Conservation (phyloP, 352 stramenopile genomes). For the Elongisporangium anandrum region DNA sequence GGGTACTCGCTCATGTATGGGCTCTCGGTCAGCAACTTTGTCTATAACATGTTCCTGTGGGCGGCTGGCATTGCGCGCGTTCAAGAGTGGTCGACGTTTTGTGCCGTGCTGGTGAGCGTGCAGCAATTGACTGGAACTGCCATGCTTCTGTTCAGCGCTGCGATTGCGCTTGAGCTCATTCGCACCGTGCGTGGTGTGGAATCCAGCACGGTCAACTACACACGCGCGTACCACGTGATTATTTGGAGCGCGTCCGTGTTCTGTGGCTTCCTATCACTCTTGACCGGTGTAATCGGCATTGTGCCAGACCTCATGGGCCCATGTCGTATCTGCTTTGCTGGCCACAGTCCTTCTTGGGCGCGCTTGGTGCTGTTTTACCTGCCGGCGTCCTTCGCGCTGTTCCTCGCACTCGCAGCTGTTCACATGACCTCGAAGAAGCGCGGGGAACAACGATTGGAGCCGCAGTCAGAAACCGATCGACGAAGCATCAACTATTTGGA, state of each 20-base stretch:
- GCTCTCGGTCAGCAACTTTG: conserved; percentile 51
- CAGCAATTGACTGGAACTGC: conserved; percentile 69
- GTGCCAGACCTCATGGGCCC: conserved; percentile 55
- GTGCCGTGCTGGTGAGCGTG: conserved; percentile 38
- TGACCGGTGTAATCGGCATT: conserved; percentile 64
- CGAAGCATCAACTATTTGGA: conserved; percentile 42
- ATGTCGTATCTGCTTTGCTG: conserved; percentile 44
- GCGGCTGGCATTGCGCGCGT: conserved; percentile 36
- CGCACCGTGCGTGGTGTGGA: conserved; percentile 48
- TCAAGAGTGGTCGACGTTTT: conserved; percentile 39
- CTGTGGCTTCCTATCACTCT: conserved; percentile 39
- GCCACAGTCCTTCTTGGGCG: conserved; percentile 50
- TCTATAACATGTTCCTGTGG: conserved; percentile 63
- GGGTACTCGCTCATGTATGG: conserved; percentile 62
- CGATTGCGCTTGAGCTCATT: conserved; percentile 60
- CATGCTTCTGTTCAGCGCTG: conserved; percentile 51
- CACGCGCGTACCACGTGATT: conserved; percentile 45
- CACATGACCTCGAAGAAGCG: conserved; percentile 19
- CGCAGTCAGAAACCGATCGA: conserved; percentile 28
- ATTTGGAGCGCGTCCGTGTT: conserved; percentile 43
- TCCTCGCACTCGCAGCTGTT: conserved; percentile 27
- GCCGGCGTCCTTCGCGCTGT: conserved; percentile 31
- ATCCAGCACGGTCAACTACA: conserved; percentile 52
- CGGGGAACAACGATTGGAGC: neutral
- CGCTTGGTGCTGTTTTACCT: conserved; percentile 58